Evolutionary conservation across 768 basidiomycete species (phyloP).

Genomic region (Neoboletus magnificus): DNA sequence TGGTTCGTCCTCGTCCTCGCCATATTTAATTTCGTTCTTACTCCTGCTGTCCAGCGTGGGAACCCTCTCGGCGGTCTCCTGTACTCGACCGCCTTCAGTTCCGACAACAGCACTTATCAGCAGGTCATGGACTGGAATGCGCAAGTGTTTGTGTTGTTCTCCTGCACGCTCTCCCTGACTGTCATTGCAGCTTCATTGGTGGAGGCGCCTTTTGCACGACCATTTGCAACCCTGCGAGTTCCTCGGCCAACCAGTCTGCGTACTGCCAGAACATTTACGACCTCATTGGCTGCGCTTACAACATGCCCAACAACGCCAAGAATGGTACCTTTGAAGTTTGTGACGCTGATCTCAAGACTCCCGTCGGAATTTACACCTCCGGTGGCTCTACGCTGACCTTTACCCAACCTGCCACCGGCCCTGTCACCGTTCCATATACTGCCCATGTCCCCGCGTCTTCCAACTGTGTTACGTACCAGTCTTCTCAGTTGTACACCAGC

Average conservation of each 20-base stretch:
- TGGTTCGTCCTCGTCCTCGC: slow-evolving; percentile 31
- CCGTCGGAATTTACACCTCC: slow-evolving; percentile 50
- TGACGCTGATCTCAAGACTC: slow-evolving; percentile 58
- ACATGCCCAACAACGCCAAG: slow-evolving; percentile 61
- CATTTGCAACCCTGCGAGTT: slow-evolving; percentile 55
- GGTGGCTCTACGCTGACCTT: slow-evolving; percentile 43
- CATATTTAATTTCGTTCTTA: slow-evolving; percentile 14
- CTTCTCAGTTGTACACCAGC: slow-evolving; percentile 34
- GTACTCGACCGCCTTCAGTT: slow-evolving; percentile 53
- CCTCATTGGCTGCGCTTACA: slow-evolving; percentile 69
- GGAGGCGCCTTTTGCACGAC: slow-evolving; percentile 64
- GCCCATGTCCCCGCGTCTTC: slow-evolving; percentile 40
- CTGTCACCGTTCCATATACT: slow-evolving; percentile 39
- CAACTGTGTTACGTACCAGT: slow-evolving; percentile 40
- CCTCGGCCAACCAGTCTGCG: slow-evolving; percentile 37
- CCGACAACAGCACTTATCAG: slow-evolving; percentile 38
- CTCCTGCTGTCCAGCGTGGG: slow-evolving; percentile 49
- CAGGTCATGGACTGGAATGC: slow-evolving; percentile 69
- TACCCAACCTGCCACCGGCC: slow-evolving; percentile 38
- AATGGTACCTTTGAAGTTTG: slow-evolving; percentile 64
- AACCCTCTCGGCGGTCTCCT: slow-evolving; percentile 75
- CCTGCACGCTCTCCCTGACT: not conserved
- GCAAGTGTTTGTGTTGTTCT: slow-evolving; percentile 32
- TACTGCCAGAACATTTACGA: slow-evolving; percentile 75
- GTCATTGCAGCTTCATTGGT: slow-evolving; percentile 56